A percentile compares a stretch with the other conserved stretches of the same genome.
Evolutionary conservation across 2,329 filamentous ascomycete genomes (phyloP).

Genomic region (Talaromyces albobiverticillius): DNA sequence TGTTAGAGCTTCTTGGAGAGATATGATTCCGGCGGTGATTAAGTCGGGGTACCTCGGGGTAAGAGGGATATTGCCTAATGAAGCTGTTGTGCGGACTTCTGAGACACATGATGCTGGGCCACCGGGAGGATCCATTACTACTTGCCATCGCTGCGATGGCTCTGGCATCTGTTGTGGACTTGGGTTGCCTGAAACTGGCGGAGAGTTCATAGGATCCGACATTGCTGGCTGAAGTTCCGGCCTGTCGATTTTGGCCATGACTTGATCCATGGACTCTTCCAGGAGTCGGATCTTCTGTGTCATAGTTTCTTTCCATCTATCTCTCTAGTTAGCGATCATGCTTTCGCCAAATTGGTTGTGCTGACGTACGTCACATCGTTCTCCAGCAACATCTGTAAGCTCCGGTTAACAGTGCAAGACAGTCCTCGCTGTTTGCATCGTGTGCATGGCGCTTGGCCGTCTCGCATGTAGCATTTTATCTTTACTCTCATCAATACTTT

Average conservation of each 20-base stretch:
- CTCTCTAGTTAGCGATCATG: neutral
- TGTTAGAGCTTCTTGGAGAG: conserved; percentile 40
- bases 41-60: conserved; percentile 32
- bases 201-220: neutral
- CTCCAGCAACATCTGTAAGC: conserved; percentile 42
- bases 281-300: conserved; percentile 35
- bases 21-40: conserved; percentile 44
- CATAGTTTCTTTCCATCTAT: conserved; percentile 40
- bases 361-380: conserved; percentile 31
- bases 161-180: conserved; percentile 17
- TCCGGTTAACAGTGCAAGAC: conserved; percentile 41
- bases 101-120: conserved; percentile 30
- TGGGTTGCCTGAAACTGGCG: neutral
- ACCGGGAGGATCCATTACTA: conserved; percentile 37
- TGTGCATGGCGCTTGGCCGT: conserved; percentile 36
- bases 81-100: conserved; percentile 14
- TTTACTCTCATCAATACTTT: conserved; percentile 9
- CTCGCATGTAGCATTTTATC: conserved; percentile 44
- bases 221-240: conserved; percentile 13
- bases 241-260: conserved; percentile 20
- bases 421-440: conserved; percentile 41
- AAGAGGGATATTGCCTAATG: conserved; percentile 9
- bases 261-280: conserved; percentile 33
- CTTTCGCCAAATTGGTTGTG: neutral
- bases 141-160: conserved; percentile 29